Base-by-base conservation (phyloP, 148 eudicot species). In the Fagopyrum esculentum region DNA sequence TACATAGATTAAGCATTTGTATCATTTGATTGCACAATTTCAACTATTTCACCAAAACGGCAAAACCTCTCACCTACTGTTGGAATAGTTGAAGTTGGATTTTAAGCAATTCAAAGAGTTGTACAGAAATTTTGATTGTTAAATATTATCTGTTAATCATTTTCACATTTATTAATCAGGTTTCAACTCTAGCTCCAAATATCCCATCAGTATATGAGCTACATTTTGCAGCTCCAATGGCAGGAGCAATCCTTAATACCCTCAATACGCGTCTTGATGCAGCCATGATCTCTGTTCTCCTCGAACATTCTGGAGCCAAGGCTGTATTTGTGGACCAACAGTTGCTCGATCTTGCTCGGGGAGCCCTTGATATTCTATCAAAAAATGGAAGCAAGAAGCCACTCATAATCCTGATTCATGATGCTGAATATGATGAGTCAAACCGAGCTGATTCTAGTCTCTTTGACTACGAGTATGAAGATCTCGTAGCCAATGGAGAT, bases 141-240 rank as follows among this genome's bases (percentile, higher is more conserved):
- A 19, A 10, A 8, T 0, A 30, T 61, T 43, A 10, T 29, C 43
- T 9, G 15, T 61, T 29, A 10, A 61, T 9, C 60, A 44, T 5
- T 19, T 69, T 69, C 44, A 26, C 76, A 40, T 48, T 45, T 13
- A 47, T 47, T 75, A 76, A 75, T 61, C 83, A 89, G 93, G 91
- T 87, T 75, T 87, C 90, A 45, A 77, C 84, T 1, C 74, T 89
- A 57, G 85, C 85, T 77, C 90, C 90, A 70, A 89, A 89, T 48
- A 76, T 89, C 29, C 90, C 93, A n/a, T 87, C 87, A 72, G 82
- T 86, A 84, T 82, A 87, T 43, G 93, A 89, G 86, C 82, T 89
- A 19, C 93, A 89, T 79, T 87, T 89, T 69, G 93, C 84, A 17
- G 88, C 84, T 19, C 88, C 91, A 9, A 89, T 89, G 90, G 89